phyloP scores from a whole-genome alignment of 495 filamentous ascomycete genomes.

The Collariella sp. region DNA sequence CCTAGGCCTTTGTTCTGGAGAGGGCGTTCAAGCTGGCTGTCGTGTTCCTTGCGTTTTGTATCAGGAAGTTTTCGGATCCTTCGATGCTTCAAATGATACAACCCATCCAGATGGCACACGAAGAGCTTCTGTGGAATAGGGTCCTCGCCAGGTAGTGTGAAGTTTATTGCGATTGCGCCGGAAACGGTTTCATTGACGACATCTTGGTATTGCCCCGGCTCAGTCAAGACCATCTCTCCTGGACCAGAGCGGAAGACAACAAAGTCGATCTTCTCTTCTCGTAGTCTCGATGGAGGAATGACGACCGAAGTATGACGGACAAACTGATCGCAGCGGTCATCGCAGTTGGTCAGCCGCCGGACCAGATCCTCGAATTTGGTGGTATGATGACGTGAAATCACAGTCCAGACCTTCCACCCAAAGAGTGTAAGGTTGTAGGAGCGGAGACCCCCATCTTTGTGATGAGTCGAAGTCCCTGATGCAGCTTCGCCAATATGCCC shows the following conservation, averaged over 20 bases:
- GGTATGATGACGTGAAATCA: neutral
- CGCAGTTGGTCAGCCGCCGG: neutral
- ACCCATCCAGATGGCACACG: neutral
- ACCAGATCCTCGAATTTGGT: neutral
- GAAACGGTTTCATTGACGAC: neutral
- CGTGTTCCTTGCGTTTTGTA: conserved; percentile 2
- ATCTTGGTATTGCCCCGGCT: neutral
- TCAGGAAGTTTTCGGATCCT: neutral
- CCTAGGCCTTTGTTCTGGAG: neutral
- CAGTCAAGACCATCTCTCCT: neutral
- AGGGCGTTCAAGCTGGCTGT: neutral
- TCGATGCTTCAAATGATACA: neutral
- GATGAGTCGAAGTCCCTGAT: conserved; percentile 1
- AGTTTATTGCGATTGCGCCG: neutral
- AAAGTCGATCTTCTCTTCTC: neutral
- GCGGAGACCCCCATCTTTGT: conserved; percentile 1
- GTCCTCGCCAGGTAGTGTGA: neutral
- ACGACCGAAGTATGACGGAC: neutral
- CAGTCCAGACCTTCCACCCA: conserved; percentile 2
- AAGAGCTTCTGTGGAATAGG: neutral
- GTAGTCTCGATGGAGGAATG: neutral
- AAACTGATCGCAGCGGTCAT: conserved; percentile 1
- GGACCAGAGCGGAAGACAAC: neutral
- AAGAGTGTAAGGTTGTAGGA: conserved; percentile 3
- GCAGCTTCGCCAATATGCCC: neutral